Evolutionary conservation across 371 early-diverging fungal genomes (phyloP).

Genomic region (Amoeboaphelidium protococcarum): DNA sequence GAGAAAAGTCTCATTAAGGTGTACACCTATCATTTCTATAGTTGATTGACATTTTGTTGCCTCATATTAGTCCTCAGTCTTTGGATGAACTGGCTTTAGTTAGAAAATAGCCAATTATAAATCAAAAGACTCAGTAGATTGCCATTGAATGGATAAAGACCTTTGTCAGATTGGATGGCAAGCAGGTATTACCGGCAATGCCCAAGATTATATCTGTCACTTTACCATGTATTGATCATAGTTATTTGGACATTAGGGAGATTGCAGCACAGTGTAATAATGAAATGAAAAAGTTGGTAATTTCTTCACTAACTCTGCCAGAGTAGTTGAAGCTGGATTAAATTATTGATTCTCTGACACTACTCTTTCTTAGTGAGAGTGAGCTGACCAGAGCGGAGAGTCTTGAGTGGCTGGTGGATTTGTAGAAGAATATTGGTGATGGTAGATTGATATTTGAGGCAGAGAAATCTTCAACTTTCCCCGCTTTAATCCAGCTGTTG

Average conservation of each 20-base stretch:
- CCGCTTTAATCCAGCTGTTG: slow-evolving; percentile 47
- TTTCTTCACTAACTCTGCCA: not conserved
- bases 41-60: slow-evolving; percentile 45
- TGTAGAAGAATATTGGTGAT: slow-evolving; percentile 62
- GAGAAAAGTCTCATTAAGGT: not conserved
- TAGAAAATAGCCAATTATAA: slow-evolving; percentile 10
- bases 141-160: slow-evolving; percentile 64
- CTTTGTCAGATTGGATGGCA: slow-evolving; percentile 45
- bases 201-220: slow-evolving; percentile 44
- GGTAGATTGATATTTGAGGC: slow-evolving; percentile 57
- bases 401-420: slow-evolving; percentile 61
- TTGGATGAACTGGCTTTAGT: no score
- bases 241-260: slow-evolving; percentile 3
- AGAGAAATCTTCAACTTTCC: slow-evolving; percentile 22
- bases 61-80: slow-evolving; percentile 22
- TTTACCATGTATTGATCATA: slow-evolving; percentile 52
- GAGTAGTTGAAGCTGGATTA: slow-evolving; percentile 12
- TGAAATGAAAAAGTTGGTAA: not conserved
- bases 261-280: not conserved
- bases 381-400: slow-evolving; percentile 64
- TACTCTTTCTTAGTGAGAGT: slow-evolving; percentile 46
- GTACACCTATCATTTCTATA: slow-evolving; percentile 32
- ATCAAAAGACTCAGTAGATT: slow-evolving; percentile 59
- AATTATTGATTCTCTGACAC: slow-evolving; percentile 40
- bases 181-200: slow-evolving; percentile 40